phyloP scores from a whole-genome alignment of 192 early-diverging fungal genomes.

The Coemansia aciculifera region DNA sequence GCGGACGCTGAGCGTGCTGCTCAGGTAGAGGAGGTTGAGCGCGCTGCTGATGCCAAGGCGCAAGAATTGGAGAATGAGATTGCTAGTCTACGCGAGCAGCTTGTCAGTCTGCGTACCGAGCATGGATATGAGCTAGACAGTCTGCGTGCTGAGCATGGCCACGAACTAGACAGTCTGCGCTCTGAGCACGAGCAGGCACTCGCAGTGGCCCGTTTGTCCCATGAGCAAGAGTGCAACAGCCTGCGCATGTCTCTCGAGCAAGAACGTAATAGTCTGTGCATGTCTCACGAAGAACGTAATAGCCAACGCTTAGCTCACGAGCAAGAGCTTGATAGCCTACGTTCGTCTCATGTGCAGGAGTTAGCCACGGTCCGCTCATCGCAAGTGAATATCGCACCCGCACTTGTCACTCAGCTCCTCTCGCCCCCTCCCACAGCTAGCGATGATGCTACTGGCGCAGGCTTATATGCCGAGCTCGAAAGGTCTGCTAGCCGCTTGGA shows the following conservation, averaged over 20 bases:
- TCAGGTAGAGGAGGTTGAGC: background rate
- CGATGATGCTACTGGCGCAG: slow-evolving; percentile 5
- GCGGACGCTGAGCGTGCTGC: slow-evolving; percentile 6
- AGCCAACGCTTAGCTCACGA: slow-evolving; percentile 17
- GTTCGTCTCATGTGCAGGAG: slow-evolving; percentile 14
- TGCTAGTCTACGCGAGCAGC: background rate
- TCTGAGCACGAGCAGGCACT: background rate
- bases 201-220: background rate
- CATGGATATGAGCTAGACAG: background rate
- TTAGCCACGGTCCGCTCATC: background rate
- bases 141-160: background rate
- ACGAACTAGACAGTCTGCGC: background rate
- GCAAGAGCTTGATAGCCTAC: slow-evolving; percentile 5
- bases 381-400: background rate
- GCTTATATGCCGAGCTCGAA: background rate
- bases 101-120: background rate
- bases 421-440: slow-evolving; percentile 40
- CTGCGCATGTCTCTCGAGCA: slow-evolving; percentile 11
- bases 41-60: background rate
- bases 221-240: background rate
- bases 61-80: background rate
- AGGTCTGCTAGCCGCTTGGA: background rate
- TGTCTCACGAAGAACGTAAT: slow-evolving; percentile 20
- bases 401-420: slow-evolving; percentile 14
- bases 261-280: slow-evolving; percentile 8